Base-by-base conservation (phyloP, 345 rosid species). In the Cardiospermum halicacabum region DNA sequence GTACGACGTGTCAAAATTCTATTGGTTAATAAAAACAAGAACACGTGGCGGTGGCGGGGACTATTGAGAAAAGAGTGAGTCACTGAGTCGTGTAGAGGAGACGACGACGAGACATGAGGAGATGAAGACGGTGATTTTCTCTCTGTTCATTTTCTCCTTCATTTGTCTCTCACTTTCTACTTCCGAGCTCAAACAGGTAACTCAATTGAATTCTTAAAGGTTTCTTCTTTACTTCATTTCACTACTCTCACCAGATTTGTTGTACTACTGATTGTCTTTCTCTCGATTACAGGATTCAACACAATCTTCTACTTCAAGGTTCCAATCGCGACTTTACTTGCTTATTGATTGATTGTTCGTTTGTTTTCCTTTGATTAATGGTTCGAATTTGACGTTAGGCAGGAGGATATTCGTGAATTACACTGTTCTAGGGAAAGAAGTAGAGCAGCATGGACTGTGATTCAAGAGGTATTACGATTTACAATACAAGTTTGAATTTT, bases 401-500 rank as follows among this genome's bases (percentile, higher is more conserved):
- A 67, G 16, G 77, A 50, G 64, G 60, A 53, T 74, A 47, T 58
- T 30, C 80, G 65, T 71, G 83, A 76, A 69, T 65, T 83, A 42
- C 89, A 85, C 70, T 88, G 95, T 74, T 88, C 89, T 8, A 78
- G 91, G 72, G 89, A 85, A 71, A 77, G 91, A 57, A 85, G 91
- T 63, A 82, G 84, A 68, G 78, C 82, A 47, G 95, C 91, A 19
- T 80, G 87, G 80, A 66, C 75, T 57, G 53, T 77, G 30, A 72
- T 88, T 47, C 73, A 83, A 43, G 84, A 83, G 82, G 95, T 88
- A 62, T 39, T 26, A 5, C 57, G 11, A 45, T n/a, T n/a, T n/a
- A n/a, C n/a, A n/a, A n/a, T n/a, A n/a, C n/a, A n/a, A n/a, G n/a
- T n/a, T n/a, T n/a, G n/a, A n/a, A n/a, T n/a, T n/a, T n/a, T n/a